Conservation (phyloP, 345 rosid genomes). For the Hevea brasiliensis region DNA sequence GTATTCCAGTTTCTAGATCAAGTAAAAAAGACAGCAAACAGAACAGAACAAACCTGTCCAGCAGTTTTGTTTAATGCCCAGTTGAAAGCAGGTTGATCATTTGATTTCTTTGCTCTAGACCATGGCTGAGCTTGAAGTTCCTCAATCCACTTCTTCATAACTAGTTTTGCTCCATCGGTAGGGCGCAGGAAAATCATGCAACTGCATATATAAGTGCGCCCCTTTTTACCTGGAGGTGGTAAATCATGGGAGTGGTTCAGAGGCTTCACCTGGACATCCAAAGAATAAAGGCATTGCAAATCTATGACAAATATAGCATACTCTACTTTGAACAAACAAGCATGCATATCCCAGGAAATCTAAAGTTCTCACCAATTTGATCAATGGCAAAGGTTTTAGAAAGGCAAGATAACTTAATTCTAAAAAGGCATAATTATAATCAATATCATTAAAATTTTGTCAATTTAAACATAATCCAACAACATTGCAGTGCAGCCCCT, state of each 20-base stretch:
- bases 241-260: constrained; percentile 76
- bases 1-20: neutral
- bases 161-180: constrained; percentile 77
- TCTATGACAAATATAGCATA: neutral
- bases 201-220: constrained; percentile 87
- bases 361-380: neutral
- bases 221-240: constrained; percentile 92
- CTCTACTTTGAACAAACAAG: neutral
- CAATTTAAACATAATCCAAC: neutral
- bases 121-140: constrained; percentile 81
- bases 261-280: constrained; percentile 74
- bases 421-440: neutral
- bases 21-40: constrained; percentile 1
- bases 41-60: constrained; percentile 57
- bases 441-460: neutral
- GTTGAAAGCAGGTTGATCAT: constrained; percentile 97
- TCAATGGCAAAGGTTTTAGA: neutral
- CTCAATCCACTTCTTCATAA: constrained; percentile 93
- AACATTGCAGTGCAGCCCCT: neutral
- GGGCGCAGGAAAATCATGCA: constrained; percentile 91
- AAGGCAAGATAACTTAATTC: neutral
- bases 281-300: constrained; percentile 11
- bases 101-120: constrained; percentile 79
- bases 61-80: constrained; percentile 85
- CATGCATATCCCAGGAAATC: neutral